Evolutionary conservation across 331 rosid genomes (phyloP).

Genomic region (Prunus yedoensis): DNA sequence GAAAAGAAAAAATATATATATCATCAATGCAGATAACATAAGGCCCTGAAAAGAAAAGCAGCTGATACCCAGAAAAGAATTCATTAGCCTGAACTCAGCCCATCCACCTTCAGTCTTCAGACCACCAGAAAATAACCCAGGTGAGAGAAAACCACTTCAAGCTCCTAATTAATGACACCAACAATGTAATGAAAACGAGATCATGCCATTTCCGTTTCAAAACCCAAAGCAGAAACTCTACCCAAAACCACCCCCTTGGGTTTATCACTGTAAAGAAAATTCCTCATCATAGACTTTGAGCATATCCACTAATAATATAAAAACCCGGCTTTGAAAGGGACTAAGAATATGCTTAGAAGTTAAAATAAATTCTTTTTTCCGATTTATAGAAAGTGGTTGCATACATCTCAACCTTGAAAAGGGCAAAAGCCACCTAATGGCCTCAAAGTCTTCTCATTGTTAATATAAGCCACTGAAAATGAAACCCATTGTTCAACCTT

Average conservation of each 20-base stretch:
- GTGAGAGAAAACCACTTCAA: background rate
- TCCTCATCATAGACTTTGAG: background rate
- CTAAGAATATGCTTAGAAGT: too few species aligned
- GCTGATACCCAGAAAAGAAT: background rate
- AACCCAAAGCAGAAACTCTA: background rate
- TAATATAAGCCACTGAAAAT: background rate
- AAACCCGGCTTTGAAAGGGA: background rate
- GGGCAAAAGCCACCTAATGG: background rate
- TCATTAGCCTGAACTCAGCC: background rate
- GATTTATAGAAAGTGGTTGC: background rate
- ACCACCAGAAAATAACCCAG: constrained; percentile 5
- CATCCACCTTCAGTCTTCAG: background rate
- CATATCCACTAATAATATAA: background rate
- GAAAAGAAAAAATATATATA: too few species aligned
- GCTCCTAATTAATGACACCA: constrained; percentile 2
- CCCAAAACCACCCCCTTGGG: constrained; percentile 28
- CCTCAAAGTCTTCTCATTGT: background rate
- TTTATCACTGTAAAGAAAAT: background rate
- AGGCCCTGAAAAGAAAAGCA: background rate
- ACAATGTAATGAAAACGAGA: background rate
- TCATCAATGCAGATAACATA: background rate
- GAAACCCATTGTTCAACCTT: constrained; percentile 3
- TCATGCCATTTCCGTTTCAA: background rate
- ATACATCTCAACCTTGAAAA: too few species aligned
- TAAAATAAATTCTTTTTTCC: background rate